Evolutionary conservation across 306 rosid species (phyloP).

Genomic region (Cicer yamashitae): DNA sequence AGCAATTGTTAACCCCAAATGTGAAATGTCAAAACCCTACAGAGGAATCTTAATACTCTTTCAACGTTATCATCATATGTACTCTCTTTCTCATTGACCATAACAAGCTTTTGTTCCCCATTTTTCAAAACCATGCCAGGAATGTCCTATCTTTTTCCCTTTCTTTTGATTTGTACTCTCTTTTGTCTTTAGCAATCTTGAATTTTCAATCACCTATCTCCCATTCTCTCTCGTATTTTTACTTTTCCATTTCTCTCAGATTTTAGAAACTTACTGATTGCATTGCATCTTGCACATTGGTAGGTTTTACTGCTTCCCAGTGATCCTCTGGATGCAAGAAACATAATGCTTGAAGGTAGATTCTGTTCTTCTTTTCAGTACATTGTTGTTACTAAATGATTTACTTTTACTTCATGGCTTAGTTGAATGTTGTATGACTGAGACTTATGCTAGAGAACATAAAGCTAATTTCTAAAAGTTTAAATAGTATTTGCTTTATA

Average conservation of each 20-base stretch:
- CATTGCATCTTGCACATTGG: slow-evolving; percentile 31
- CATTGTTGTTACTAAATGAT: slow-evolving; percentile 29
- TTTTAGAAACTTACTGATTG: slow-evolving; percentile 42
- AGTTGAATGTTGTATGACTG: slow-evolving; percentile 33
- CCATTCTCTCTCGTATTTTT: background rate
- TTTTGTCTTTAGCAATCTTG: slow-evolving; percentile 24
- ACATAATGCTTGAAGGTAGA: slow-evolving; percentile 96
- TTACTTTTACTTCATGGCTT: slow-evolving; percentile 27
- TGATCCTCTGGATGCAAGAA: slow-evolving; percentile 96
- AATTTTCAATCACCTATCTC: slow-evolving; percentile 27
- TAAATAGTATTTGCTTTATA: background rate
- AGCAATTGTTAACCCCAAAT: slow-evolving; percentile 24
- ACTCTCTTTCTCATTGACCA: slow-evolving; percentile 25
- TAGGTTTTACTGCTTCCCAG: slow-evolving; percentile 83
- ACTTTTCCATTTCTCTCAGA: slow-evolving; percentile 16
- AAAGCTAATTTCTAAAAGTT: background rate
- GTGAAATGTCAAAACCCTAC: slow-evolving; percentile 31
- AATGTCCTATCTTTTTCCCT: slow-evolving; percentile 18
- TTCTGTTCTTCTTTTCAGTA: slow-evolving; percentile 30
- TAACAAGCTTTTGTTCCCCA: slow-evolving; percentile 3
- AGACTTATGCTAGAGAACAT: slow-evolving; percentile 24
- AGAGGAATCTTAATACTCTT: slow-evolving; percentile 17
- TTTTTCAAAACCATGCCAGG: slow-evolving; percentile 23
- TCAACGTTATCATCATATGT: slow-evolving; percentile 21
- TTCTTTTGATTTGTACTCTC: slow-evolving; percentile 9